A percentile compares a stretch with the other conserved stretches of the same genome.
phyloP scores from a whole-genome alignment of 2,329 filamentous ascomycete genomes.

The Paraconiothyrium brasiliense region DNA sequence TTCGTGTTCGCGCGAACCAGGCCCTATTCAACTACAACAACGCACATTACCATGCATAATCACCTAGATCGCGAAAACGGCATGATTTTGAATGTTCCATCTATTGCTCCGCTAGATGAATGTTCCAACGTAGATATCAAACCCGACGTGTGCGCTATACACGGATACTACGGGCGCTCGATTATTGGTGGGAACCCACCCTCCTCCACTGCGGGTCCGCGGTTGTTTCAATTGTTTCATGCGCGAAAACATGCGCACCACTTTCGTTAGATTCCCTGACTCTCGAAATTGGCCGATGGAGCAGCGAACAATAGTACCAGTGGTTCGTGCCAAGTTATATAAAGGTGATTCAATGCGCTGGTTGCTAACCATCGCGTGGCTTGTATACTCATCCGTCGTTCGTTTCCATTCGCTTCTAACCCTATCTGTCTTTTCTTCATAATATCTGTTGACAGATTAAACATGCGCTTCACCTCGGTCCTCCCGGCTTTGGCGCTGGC shows the following conservation, averaged over 20 bases:
- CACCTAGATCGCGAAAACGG: no score
- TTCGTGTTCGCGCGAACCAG: no score
- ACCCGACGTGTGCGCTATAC: background rate
- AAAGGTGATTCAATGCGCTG: no score
- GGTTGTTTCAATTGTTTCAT: slow-evolving; percentile 1
- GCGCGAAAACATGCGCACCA: background rate
- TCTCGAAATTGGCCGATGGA: background rate
- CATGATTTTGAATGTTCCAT: no score
- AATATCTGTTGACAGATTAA: background rate
- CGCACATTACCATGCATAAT: no score
- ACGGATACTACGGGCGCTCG: background rate
- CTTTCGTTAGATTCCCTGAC: background rate
- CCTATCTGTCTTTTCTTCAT: background rate
- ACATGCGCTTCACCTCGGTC: background rate
- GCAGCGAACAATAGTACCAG: no score
- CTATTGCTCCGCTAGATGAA: background rate
- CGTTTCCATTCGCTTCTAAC: background rate
- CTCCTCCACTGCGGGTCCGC: background rate
- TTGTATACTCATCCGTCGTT: no score
- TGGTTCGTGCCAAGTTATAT: no score
- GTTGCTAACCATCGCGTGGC: no score
- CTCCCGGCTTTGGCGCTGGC: background rate
- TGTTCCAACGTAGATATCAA: background rate
- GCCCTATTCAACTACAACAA: no score
- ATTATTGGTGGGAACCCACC: background rate